These are phyloP conservation scores for Lyophyllum decastes DNA, from an alignment of 768 basidiomycete species.

Conservation along the genomic window DNA sequence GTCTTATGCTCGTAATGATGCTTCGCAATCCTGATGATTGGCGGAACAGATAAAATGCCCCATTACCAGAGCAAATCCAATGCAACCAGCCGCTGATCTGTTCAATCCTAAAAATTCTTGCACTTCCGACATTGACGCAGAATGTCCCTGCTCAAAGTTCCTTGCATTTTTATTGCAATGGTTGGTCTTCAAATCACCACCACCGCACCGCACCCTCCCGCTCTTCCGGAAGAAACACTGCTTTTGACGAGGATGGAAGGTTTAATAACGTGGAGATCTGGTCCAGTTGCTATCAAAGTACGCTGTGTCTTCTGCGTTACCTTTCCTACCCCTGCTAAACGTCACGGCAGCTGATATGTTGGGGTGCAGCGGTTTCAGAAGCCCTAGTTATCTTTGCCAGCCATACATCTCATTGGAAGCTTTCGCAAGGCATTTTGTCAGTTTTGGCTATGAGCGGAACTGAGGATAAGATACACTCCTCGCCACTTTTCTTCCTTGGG, in stretches of 20 bases:
- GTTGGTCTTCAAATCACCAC: constrained; percentile 43
- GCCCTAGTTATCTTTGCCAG: constrained; percentile 34
- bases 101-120: constrained; percentile 3
- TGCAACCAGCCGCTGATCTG: no score
- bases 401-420: constrained; percentile 19
- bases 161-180: constrained; percentile 43
- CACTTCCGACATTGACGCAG: constrained; percentile 51
- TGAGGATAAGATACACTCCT: constrained; percentile 26
- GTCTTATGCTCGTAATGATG: neutral
- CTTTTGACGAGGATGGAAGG: constrained; percentile 37
- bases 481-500: constrained; percentile 37
- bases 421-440: constrained; percentile 27
- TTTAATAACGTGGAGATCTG: constrained; percentile 34
- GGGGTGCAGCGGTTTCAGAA: constrained; percentile 40
- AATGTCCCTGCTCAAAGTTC: constrained; percentile 38
- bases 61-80: neutral
- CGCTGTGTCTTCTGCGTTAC: neutral
- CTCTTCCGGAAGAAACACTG: constrained; percentile 30
- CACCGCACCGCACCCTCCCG: constrained; percentile 49
- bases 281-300: constrained; percentile 38
- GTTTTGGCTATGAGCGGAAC: constrained; percentile 24
- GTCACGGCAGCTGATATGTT: constrained; percentile 33
- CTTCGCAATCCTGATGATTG: neutral
- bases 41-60: neutral
- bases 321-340: neutral